phyloP scores from a whole-genome alignment of 2,329 filamentous ascomycete genomes.

The Stagonosporopsis chrysanthemi region DNA sequence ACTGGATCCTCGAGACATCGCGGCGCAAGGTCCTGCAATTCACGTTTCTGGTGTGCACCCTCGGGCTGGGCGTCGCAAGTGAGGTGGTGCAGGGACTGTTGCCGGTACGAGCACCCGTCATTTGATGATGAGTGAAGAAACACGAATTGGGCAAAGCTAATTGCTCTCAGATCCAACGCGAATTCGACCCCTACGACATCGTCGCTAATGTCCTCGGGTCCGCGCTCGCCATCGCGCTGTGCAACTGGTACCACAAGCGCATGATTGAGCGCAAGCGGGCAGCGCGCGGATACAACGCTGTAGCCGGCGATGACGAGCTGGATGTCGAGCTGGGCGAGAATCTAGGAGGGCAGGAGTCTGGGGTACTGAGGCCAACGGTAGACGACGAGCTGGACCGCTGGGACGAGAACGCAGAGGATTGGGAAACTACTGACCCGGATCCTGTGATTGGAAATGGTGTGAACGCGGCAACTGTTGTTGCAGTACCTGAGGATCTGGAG shows the following conservation, averaged over 20 bases:
- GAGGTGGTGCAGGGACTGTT: slow-evolving; percentile 79
- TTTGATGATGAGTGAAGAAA: background rate
- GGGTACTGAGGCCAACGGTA: slow-evolving; percentile 62
- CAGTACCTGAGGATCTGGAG: slow-evolving; percentile 27
- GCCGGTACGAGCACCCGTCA: slow-evolving; percentile 52
- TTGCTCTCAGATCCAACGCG: slow-evolving; percentile 54
- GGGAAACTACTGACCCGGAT: slow-evolving; percentile 65
- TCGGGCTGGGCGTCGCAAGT: slow-evolving; percentile 73
- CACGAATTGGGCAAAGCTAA: background rate
- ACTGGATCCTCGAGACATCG: slow-evolving; percentile 94
- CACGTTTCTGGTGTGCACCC: slow-evolving; percentile 80
- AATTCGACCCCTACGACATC: slow-evolving; percentile 83
- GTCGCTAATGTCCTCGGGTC: slow-evolving; percentile 87
- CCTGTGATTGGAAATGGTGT: slow-evolving; percentile 33
- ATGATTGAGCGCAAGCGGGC: slow-evolving; percentile 89
- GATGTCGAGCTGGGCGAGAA: slow-evolving; percentile 79
- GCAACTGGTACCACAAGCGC: slow-evolving; percentile 91
- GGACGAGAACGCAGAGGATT: slow-evolving; percentile 83
- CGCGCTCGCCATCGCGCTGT: slow-evolving; percentile 72
- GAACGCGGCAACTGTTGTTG: slow-evolving; percentile 28
- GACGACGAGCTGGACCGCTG: slow-evolving; percentile 91
- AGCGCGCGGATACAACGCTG: slow-evolving; percentile 73
- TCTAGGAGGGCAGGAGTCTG: slow-evolving; percentile 66
- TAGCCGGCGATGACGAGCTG: slow-evolving; percentile 67
- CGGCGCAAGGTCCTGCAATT: slow-evolving; percentile 85